Evolutionary conservation across 139 green algal genomes (phyloP).

Genomic region (Chlamydomonas eustigma): DNA sequence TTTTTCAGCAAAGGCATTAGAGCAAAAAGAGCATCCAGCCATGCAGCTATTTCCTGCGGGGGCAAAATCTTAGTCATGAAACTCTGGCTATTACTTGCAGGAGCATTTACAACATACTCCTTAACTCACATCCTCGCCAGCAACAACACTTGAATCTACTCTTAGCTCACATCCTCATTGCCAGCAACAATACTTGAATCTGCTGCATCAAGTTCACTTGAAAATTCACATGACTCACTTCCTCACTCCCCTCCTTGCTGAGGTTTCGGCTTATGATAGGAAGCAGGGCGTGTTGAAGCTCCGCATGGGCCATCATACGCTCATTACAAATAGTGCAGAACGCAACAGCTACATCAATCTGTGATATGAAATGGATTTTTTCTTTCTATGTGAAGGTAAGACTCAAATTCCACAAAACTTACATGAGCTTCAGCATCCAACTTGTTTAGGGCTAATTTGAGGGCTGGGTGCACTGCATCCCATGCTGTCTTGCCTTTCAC

Average conservation of each 20-base stretch:
- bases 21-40: slow-evolving; percentile 35
- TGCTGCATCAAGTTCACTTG: too few species aligned
- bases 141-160: too few species aligned
- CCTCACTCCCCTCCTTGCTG: slow-evolving; percentile 39
- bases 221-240: too few species aligned
- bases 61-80: too few species aligned
- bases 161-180: too few species aligned
- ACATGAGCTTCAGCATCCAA: slow-evolving; percentile 31
- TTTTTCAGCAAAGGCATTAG: slow-evolving; percentile 43
- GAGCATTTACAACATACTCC: too few species aligned
- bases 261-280: slow-evolving; percentile 37
- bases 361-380: too few species aligned
- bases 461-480: slow-evolving; percentile 27
- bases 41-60: slow-evolving; percentile 45
- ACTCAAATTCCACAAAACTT: too few species aligned
- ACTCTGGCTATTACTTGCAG: too few species aligned
- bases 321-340: slow-evolving; percentile 34
- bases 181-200: too few species aligned
- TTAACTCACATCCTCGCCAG: too few species aligned
- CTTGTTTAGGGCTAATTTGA: slow-evolving; percentile 36
- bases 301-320: slow-evolving; percentile 27
- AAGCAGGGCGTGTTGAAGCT: slow-evolving; percentile 40
- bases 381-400: too few species aligned
- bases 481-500: slow-evolving; percentile 25
- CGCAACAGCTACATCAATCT: slow-evolving; percentile 34